These are phyloP conservation scores for Populus simonii DNA, from an alignment of 345 rosid genomes.

Conservation along the genomic window DNA sequence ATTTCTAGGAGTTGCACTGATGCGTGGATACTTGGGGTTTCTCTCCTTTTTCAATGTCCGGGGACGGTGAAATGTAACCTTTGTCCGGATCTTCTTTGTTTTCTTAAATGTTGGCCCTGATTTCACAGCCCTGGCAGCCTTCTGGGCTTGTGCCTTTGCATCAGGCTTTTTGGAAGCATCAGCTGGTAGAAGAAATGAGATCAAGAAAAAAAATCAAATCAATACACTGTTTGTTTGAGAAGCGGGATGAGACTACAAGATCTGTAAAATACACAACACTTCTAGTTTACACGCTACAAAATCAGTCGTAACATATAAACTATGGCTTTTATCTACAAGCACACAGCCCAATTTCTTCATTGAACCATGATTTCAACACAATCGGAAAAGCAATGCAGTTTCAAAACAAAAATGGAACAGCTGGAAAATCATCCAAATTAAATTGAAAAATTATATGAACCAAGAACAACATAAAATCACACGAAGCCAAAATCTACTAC, in stretches of 20 bases:
- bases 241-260: background rate
- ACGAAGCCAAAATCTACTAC: background rate
- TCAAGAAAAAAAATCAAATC: no score
- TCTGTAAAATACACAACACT: background rate
- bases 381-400: background rate
- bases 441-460: background rate
- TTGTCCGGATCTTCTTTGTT: slow-evolving; percentile 72
- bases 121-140: slow-evolving; percentile 84
- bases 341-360: background rate
- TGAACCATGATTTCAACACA: background rate
- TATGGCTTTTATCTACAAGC: background rate
- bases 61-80: slow-evolving; percentile 90
- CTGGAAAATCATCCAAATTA: background rate
- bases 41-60: slow-evolving; percentile 76
- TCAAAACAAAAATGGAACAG: background rate
- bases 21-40: slow-evolving; percentile 68
- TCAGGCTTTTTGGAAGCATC: slow-evolving; percentile 55
- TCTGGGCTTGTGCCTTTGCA: slow-evolving; percentile 82
- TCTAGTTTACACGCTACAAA: background rate
- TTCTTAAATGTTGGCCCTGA: slow-evolving; percentile 73
- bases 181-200: slow-evolving; percentile 13
- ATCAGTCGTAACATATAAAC: background rate
- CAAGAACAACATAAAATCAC: background rate
- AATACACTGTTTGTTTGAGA: no score
- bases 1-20: slow-evolving; percentile 76